Base-by-base conservation (phyloP, 768 basidiomycete species). In the Kockovaella imperatae region DNA sequence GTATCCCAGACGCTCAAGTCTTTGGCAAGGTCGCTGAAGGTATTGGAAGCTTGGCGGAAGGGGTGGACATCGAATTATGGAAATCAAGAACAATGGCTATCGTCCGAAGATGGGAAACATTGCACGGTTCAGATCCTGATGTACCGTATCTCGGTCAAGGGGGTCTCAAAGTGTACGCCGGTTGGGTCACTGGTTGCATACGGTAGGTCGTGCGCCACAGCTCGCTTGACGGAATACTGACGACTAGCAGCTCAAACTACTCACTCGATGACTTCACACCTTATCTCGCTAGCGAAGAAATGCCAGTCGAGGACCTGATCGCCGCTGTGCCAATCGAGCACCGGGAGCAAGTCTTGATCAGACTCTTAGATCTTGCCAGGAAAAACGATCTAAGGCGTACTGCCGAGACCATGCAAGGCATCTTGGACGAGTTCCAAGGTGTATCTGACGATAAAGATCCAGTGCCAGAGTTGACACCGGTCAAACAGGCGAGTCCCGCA, bases 81-180 rank as follows among this genome's bases (percentile, higher is more conserved):
- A 45, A 82, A 2, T 77, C 80, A 21, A 76, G 81, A 25, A 77
- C 79, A 0, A 81, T 78, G 76, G 70, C 71, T 8, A 73, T 89
- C 28, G 61, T 70, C 1, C 30, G 29, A 13, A 44, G 48, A 20
- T 70, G 64, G 64, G 60, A 68, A 29, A 35, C 36, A 3, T 18
- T 45, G 30, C 35, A 42, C 35, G 44, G 42, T 38, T 25, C 20
- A 23, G 35, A 39, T 15, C 35, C n/a, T n/a, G n/a, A n/a, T n/a
- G n/a, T n/a, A 43, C 59, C 20, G 52, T 42, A 11, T 17, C 58
- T 40, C 45, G 46, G n/a, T 26, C n/a, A 56, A 26, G 58, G 49
- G 14, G 69, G 62, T 7, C 39, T 62, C 13, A 67, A 67, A 50
- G 59, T 70, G 3, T 70, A 70, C 47, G 52, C 57, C 38, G 67